Evolutionary conservation across 805 yeast genomes (phyloP).

Genomic region (Saturnispora diversa): DNA sequence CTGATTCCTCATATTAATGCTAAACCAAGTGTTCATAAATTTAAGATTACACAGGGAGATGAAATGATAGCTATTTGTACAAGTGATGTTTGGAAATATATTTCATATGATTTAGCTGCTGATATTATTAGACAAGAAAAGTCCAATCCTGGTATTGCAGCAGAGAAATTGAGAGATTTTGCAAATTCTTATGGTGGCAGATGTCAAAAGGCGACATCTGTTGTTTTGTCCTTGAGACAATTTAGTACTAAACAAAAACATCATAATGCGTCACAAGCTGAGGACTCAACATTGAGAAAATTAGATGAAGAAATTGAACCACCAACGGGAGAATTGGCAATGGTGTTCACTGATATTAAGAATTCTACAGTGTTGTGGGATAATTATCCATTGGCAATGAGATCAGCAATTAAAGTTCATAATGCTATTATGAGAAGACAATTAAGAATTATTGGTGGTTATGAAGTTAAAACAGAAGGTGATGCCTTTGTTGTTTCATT

Average conservation of each 20-base stretch:
- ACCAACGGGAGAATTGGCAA: slow-evolving; percentile 88
- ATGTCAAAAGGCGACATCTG: slow-evolving; percentile 65
- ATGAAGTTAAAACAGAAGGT: slow-evolving; percentile 98
- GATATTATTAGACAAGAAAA: slow-evolving; percentile 80
- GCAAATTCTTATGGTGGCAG: slow-evolving; percentile 85
- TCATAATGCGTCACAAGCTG: slow-evolving; percentile 41
- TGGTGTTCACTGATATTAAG: slow-evolving; percentile 96
- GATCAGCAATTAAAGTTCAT: slow-evolving; percentile 92
- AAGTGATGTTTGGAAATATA: slow-evolving; percentile 74
- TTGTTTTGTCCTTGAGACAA: slow-evolving; percentile 66
- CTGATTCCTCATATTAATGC: slow-evolving; percentile 82
- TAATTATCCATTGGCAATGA: slow-evolving; percentile 83
- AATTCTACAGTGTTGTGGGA: slow-evolving; percentile 95
- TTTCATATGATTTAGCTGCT: slow-evolving; percentile 78
- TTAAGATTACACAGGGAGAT: slow-evolving; percentile 57
- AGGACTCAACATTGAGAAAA: slow-evolving; percentile 73
- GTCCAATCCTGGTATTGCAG: slow-evolving; percentile 82
- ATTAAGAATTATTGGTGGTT: slow-evolving; percentile 87
- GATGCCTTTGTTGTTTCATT: slow-evolving; percentile 98
- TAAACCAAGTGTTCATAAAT: slow-evolving; percentile 68
- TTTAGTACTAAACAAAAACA: slow-evolving; percentile 31
- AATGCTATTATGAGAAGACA: slow-evolving; percentile 92
- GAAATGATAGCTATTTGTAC: slow-evolving; percentile 83
- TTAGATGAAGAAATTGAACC: slow-evolving; percentile 88
- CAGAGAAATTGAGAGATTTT: slow-evolving; percentile 86